Conservation (phyloP, 192 early-diverging fungal species). For the Backusella luteola region DNA sequence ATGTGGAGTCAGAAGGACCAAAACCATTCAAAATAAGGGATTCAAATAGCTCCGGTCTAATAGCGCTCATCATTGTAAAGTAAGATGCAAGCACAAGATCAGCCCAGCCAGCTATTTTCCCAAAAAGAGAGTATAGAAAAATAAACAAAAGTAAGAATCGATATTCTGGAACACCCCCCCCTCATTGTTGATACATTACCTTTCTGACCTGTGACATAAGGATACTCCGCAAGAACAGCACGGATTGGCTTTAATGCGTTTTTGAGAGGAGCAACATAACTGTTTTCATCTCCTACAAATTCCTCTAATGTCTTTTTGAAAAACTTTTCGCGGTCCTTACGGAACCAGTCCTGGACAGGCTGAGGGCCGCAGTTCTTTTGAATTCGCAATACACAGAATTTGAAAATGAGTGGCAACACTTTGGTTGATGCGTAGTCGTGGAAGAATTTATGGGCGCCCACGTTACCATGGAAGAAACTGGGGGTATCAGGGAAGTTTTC, state of each 20-base stretch:
- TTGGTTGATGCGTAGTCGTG: conserved; percentile 35
- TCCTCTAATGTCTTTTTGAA: conserved; percentile 27
- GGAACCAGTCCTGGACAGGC: conserved; percentile 33
- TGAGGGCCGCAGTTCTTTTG: conserved; percentile 24
- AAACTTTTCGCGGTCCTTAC: conserved; percentile 39
- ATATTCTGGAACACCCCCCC: neutral
- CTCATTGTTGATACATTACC: conserved; percentile 26
- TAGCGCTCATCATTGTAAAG: conserved; percentile 32
- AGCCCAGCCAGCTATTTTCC: conserved; percentile 38
- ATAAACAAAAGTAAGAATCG: neutral
- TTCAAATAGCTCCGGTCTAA: conserved; percentile 37
- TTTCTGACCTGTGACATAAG: conserved; percentile 37
- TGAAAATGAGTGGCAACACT: conserved; percentile 28
- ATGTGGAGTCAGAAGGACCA: conserved; percentile 23
- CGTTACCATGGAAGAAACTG: conserved; percentile 36
- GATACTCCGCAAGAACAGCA: conserved; percentile 21
- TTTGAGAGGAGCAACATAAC: conserved; percentile 24
- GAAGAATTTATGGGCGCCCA: conserved; percentile 43
- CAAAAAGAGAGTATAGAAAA: neutral
- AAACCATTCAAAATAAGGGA: conserved; percentile 32
- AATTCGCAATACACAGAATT: conserved; percentile 32
- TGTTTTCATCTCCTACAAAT: conserved; percentile 29
- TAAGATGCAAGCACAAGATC: conserved; percentile 38
- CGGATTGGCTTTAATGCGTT: conserved; percentile 26
- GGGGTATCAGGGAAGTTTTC: conserved; percentile 51